phyloP scores from a whole-genome alignment of 345 rosid species.

The Salix exigua region DNA sequence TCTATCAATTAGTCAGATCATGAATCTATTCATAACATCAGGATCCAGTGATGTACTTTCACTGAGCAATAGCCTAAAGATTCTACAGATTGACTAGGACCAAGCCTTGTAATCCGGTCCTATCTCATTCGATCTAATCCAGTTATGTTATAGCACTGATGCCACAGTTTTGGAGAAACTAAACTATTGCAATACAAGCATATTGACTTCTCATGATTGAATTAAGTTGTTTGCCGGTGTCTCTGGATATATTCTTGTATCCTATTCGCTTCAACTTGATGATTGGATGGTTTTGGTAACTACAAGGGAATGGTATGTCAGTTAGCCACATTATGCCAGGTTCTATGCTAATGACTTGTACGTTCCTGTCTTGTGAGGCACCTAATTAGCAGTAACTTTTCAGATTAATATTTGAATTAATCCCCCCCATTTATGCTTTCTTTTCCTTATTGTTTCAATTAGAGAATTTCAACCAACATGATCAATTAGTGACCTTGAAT shows the following conservation, averaged over 20 bases:
- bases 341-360: not conserved
- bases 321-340: not conserved
- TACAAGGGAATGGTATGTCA: not conserved
- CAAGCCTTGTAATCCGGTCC: not conserved
- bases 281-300: not conserved
- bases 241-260: not conserved
- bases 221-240: not conserved
- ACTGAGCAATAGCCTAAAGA: not conserved
- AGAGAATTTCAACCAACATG: not conserved
- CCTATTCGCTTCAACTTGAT: not conserved
- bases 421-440: not conserved
- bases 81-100: not conserved
- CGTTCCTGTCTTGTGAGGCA: not conserved
- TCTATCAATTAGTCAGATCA: not conserved
- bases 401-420: not conserved
- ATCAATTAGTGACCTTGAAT: not conserved
- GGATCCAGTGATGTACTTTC: not conserved
- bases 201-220: conserved; percentile 1
- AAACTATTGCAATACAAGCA: not conserved
- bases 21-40: not conserved
- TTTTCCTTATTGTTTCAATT: not conserved
- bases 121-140: not conserved
- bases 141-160: not conserved
- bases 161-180: not conserved
- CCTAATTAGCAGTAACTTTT: not conserved